Conservation (phyloP, 257 asterid genomes). For the Misopates orontium region DNA sequence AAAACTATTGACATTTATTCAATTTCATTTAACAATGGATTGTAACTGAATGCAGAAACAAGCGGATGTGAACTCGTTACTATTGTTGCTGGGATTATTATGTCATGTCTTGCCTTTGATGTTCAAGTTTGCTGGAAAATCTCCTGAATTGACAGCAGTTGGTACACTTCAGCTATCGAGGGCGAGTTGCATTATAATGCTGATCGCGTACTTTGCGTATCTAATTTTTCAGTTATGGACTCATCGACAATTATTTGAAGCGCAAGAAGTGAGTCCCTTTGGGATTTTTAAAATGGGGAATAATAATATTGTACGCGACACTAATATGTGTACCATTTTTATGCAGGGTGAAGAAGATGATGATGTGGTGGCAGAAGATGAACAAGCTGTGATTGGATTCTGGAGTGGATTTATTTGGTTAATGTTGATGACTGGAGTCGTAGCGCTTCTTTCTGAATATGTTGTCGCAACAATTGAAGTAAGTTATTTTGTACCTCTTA, state of each 20-base stretch:
- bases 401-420: constrained; percentile 76
- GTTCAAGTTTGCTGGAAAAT: constrained; percentile 44
- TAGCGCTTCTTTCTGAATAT: constrained; percentile 80
- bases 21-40: not conserved
- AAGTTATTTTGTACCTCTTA: not conserved
- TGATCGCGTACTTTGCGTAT: constrained; percentile 69
- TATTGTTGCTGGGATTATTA: constrained; percentile 66
- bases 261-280: constrained; percentile 39
- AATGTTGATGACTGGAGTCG: constrained; percentile 61
- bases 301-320: no score
- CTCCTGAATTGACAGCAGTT: constrained; percentile 30
- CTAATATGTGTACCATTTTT: no score
- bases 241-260: constrained; percentile 68
- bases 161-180: constrained; percentile 59
- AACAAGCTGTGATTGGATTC: constrained; percentile 60
- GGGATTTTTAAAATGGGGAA: not conserved
- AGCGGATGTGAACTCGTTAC: constrained; percentile 74
- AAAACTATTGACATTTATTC: no score
- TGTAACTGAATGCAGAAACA: constrained; percentile 51
- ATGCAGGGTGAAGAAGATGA: constrained; percentile 31
- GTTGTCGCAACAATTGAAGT: constrained; percentile 93
- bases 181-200: constrained; percentile 74
- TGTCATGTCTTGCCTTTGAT: constrained; percentile 71
- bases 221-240: constrained; percentile 83
- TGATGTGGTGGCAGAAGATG: constrained; percentile 48